Percentiles rank a stretch among this genome's conserved stretches.
Evolutionary conservation across 768 basidiomycete species (phyloP).

Genomic region (Filobasidium floriforme): DNA sequence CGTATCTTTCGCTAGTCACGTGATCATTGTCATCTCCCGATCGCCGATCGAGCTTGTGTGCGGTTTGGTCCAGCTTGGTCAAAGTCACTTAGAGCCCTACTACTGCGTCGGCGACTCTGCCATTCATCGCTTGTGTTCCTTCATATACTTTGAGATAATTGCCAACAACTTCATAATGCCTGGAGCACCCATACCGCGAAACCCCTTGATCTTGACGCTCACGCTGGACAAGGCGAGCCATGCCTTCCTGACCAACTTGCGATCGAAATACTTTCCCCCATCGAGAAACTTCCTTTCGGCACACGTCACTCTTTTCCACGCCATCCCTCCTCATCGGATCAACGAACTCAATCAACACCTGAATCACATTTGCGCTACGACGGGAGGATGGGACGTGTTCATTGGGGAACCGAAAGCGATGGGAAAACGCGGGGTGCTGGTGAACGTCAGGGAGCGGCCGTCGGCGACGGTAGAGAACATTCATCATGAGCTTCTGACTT

Average conservation of each 20-base stretch:
- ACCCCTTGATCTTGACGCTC: conserved; percentile 33
- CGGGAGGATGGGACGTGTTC: conserved; percentile 28
- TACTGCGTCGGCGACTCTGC: too few species aligned
- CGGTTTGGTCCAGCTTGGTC: too few species aligned
- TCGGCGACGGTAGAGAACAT: conserved; percentile 26
- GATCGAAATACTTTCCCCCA: conserved; percentile 33
- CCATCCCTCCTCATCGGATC: conserved; percentile 29
- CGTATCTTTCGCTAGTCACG: not conserved
- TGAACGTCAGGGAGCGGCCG: conserved; percentile 27
- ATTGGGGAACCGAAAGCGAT: conserved; percentile 32
- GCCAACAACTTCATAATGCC: conserved; percentile 5
- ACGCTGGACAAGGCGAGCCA: conserved; percentile 29
- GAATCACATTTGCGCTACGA: conserved; percentile 20
- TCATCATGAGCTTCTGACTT: conserved; percentile 21
- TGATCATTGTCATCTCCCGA: not conserved
- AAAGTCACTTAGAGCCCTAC: too few species aligned
- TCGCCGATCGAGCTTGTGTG: not conserved
- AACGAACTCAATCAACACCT: conserved; percentile 27
- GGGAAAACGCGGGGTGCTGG: conserved; percentile 33
- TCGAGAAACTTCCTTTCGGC: conserved; percentile 31
- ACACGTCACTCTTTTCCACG: conserved; percentile 36
- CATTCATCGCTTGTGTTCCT: too few species aligned
- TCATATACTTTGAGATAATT: too few species aligned
- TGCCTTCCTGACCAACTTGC: conserved; percentile 27
- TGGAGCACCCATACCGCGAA: conserved; percentile 1